Percentiles rank a stretch among this genome's conserved stretches.
phyloP scores from a whole-genome alignment of 2,329 filamentous ascomycete genomes.

The Pseudocercospora crystallina region DNA sequence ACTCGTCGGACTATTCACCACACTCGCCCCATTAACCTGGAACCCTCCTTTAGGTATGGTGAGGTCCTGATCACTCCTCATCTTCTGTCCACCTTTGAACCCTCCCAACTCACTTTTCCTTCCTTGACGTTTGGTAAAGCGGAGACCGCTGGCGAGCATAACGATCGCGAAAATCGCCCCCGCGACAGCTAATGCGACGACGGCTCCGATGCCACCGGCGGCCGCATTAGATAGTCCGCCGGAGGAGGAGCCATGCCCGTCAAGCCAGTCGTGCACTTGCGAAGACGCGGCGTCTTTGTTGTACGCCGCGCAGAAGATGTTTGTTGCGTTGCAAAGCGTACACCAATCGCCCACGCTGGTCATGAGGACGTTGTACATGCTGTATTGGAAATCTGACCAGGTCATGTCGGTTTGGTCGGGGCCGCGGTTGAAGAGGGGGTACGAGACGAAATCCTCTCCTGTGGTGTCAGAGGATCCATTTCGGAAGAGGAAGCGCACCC shows the following conservation, averaged over 20 bases:
- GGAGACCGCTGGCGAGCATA: conserved; percentile 48
- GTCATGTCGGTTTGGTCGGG: conserved; percentile 48
- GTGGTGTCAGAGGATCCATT: conserved; percentile 50
- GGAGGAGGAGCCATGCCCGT: conserved; percentile 1
- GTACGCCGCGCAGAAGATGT: conserved; percentile 43
- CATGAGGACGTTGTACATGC: conserved; percentile 47
- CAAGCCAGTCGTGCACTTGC: neutral
- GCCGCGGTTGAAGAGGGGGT: conserved; percentile 53
- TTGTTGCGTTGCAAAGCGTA: conserved; percentile 42
- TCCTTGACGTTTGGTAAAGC: conserved; percentile 41
- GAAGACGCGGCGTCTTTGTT: conserved; percentile 41
- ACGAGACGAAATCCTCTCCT: conserved; percentile 38
- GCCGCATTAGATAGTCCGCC: conserved; percentile 18
- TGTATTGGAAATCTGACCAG: conserved; percentile 52
- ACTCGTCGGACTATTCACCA: conserved; percentile 34
- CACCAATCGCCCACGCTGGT: conserved; percentile 55
- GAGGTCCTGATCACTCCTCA: conserved; percentile 56
- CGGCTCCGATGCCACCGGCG: conserved; percentile 58
- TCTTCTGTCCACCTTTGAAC: conserved; percentile 57
- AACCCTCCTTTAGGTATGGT: conserved; percentile 46
- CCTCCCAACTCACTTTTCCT: conserved; percentile 44
- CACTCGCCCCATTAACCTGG: conserved; percentile 33
- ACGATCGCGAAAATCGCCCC: conserved; percentile 43
- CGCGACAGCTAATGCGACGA: conserved; percentile 51
- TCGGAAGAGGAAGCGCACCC: conserved; percentile 57